Percentiles rank a stretch among this genome's conserved stretches.
Evolutionary conservation across 2,329 filamentous ascomycete genomes (phyloP).

Genomic region (Mycosphaerelloides madeirae): DNA sequence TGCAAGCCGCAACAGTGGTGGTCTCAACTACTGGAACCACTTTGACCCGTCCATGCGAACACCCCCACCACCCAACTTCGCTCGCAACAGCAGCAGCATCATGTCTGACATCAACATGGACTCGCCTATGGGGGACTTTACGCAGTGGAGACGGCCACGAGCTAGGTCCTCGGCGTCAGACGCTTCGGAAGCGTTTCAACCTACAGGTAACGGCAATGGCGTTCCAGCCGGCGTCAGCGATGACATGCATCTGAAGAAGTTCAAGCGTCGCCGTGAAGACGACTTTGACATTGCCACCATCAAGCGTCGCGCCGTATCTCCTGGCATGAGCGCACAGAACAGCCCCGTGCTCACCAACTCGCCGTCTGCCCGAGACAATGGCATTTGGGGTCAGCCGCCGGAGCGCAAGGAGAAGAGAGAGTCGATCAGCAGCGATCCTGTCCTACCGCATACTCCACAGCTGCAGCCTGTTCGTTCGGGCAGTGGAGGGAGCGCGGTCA

Average conservation of each 20-base stretch:
- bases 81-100: slow-evolving; percentile 49
- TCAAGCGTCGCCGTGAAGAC: slow-evolving; percentile 80
- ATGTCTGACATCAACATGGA: slow-evolving; percentile 68
- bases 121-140: slow-evolving; percentile 47
- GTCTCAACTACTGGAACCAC: slow-evolving; percentile 72
- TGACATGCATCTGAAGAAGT: slow-evolving; percentile 32
- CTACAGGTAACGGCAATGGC: slow-evolving; percentile 11
- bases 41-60: slow-evolving; percentile 62
- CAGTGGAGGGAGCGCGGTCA: slow-evolving; percentile 10
- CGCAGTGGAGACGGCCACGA: slow-evolving; percentile 27
- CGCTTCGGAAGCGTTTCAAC: slow-evolving; percentile 28
- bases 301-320: slow-evolving; percentile 86
- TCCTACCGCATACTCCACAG: slow-evolving; percentile 7
- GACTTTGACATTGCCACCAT: slow-evolving; percentile 84
- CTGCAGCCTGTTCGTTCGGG: slow-evolving; percentile 7
- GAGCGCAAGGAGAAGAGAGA: slow-evolving; percentile 37
- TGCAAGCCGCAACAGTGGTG: slow-evolving; percentile 65
- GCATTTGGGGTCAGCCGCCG: slow-evolving; percentile 68
- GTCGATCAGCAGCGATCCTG: slow-evolving; percentile 9
- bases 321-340: slow-evolving; percentile 85
- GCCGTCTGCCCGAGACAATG: slow-evolving; percentile 64
- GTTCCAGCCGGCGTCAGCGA: slow-evolving; percentile 26
- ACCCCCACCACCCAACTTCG: slow-evolving; percentile 60
- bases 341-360: slow-evolving; percentile 79
- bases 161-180: slow-evolving; percentile 31